phyloP scores from a whole-genome alignment of 2,329 filamentous ascomycete species.

The Aspergillus fructus region DNA sequence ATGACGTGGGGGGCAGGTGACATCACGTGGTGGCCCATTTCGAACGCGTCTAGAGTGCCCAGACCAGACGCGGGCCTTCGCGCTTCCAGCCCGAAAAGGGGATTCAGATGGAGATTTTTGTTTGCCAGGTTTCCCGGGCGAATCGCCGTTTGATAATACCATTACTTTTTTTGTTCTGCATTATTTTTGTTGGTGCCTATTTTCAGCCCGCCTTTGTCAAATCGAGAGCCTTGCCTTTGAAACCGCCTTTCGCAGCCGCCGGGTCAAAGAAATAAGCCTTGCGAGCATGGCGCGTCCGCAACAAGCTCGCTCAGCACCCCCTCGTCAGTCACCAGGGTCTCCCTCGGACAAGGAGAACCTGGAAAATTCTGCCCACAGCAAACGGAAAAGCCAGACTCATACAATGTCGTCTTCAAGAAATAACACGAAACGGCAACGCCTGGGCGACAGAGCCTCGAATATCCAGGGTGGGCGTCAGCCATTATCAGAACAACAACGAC shows the following conservation, averaged over 20 bases:
- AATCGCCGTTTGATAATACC: not conserved
- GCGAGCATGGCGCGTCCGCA: slow-evolving; percentile 30
- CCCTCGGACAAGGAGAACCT: slow-evolving; percentile 54
- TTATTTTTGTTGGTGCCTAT: not conserved
- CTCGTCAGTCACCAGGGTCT: slow-evolving; percentile 33
- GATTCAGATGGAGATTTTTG: not conserved
- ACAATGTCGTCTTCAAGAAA: slow-evolving; percentile 39
- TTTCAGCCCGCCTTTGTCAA: not conserved
- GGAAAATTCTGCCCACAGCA: slow-evolving; percentile 20
- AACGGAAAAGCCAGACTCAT: slow-evolving; percentile 45
- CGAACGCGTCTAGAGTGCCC: not conserved
- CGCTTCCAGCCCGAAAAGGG: not conserved
- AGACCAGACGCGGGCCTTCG: not conserved
- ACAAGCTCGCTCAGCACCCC: slow-evolving; percentile 16
- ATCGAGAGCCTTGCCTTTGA: not conserved
- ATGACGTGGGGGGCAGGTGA: slow-evolving; percentile 3
- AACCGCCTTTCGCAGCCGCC: slow-evolving; percentile 11
- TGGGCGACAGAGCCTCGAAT: slow-evolving; percentile 36
- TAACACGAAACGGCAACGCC: slow-evolving; percentile 45
- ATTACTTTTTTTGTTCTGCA: not conserved
- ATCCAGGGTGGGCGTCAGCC: slow-evolving; percentile 23
- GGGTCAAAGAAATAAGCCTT: slow-evolving; percentile 18
- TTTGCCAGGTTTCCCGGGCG: not conserved
- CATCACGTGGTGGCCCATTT: slow-evolving; percentile 5
- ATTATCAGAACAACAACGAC: slow-evolving; percentile 27